Percentiles rank a stretch among this genome's conserved stretches.
Conservation (phyloP, 805 yeast species). For the Starmerella lactis-condensi region DNA sequence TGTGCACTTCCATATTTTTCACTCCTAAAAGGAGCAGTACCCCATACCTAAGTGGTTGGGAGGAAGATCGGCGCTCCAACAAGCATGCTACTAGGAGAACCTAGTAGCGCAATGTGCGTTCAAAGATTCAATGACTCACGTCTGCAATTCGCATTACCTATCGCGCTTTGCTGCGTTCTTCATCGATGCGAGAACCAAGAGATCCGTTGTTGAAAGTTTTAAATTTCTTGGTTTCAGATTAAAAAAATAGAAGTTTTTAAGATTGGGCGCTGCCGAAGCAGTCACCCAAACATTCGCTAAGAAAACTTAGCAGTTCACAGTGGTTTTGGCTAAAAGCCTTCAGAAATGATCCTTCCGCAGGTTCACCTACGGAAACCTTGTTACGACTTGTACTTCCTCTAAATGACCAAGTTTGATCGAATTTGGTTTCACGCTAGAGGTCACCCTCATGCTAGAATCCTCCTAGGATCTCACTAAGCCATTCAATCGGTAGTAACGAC, state of each 20-base stretch:
- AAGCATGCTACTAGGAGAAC: conserved; percentile 26
- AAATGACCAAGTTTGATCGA: conserved; percentile 30
- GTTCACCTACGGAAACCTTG: conserved; percentile 30
- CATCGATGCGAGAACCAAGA: conserved; percentile 30
- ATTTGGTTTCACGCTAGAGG: conserved; percentile 24
- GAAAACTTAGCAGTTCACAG: neutral
- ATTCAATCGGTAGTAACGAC: conserved; percentile 32
- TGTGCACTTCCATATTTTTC: conserved; percentile 22
- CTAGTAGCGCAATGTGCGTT: conserved; percentile 31
- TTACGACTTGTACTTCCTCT: conserved; percentile 31
- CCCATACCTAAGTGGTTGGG: conserved; percentile 8
- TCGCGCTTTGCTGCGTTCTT: conserved; percentile 32
- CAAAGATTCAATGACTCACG: conserved; percentile 31
- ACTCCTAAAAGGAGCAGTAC: conserved; percentile 21
- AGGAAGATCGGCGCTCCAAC: conserved; percentile 27
- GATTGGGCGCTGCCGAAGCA: conserved; percentile 11
- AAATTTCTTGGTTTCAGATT: conserved; percentile 6
- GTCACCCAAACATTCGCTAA: conserved; percentile 10
- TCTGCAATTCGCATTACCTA: conserved; percentile 27
- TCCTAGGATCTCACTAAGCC: conserved; percentile 29
- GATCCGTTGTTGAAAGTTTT: conserved; percentile 26
- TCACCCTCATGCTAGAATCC: conserved; percentile 25
- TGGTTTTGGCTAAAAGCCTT: conserved; percentile 3
- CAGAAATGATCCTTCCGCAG: conserved; percentile 28
- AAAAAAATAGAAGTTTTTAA: conserved; percentile 16